Conservation (phyloP, 2,329 filamentous ascomycete species). For the Colletotrichum sp. region DNA sequence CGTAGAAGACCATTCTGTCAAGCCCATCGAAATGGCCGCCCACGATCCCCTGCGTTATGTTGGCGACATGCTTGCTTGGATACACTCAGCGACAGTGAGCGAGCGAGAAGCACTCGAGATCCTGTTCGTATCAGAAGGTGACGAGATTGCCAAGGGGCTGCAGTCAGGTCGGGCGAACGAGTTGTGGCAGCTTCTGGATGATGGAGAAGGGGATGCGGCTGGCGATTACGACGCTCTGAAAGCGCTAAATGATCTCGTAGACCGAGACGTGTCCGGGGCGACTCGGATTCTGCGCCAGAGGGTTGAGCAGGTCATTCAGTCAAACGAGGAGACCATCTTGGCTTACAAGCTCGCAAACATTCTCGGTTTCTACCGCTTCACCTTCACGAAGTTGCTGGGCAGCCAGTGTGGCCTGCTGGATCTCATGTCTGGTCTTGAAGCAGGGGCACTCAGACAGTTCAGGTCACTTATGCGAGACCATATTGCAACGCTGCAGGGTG, state of each 20-base stretch:
- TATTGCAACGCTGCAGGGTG: conserved; percentile 73
- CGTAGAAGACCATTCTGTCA: conserved; percentile 66
- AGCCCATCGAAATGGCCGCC: conserved; percentile 92
- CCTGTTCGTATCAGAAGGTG: conserved; percentile 88
- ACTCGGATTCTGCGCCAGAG: conserved; percentile 85
- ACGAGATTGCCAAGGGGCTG: conserved; percentile 84
- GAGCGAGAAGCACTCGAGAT: conserved; percentile 92
- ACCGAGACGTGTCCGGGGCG: conserved; percentile 82
- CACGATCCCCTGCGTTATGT: conserved; percentile 92
- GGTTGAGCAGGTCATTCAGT: conserved; percentile 89
- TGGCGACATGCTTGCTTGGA: conserved; percentile 97
- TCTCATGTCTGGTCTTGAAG: conserved; percentile 71
- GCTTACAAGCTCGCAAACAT: conserved; percentile 92
- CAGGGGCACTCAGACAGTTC: conserved; percentile 83
- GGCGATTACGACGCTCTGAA: conserved; percentile 78
- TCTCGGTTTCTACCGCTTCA: conserved; percentile 85
- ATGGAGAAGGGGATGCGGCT: conserved; percentile 58
- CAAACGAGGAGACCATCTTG: conserved; percentile 86
- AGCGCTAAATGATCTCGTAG: conserved; percentile 85
- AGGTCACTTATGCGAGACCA: conserved; percentile 81
- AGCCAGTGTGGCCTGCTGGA: conserved; percentile 71
- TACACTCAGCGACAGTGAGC: conserved; percentile 91
- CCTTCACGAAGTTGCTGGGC: conserved; percentile 82
- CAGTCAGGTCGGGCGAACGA: conserved; percentile 82
- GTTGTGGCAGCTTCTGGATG: conserved; percentile 74